Conservation (phyloP, 352 stramenopile species). For the Globisporangium irregulare region DNA sequence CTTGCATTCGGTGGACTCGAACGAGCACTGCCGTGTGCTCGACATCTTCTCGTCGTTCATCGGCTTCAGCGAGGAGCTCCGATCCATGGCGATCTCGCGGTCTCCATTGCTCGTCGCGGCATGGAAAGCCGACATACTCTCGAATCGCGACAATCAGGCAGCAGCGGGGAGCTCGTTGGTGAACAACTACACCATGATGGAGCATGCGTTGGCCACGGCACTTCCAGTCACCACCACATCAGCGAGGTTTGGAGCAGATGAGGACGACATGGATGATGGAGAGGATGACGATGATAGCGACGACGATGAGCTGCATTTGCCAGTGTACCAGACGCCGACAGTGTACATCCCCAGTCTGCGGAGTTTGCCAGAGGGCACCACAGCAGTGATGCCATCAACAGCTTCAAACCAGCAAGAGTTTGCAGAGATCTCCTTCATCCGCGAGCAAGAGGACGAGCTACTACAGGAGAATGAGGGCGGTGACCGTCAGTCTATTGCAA, state of each 20-base stretch:
- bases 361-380: not conserved
- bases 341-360: slow-evolving; percentile 11
- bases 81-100: slow-evolving; percentile 19
- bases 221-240: not conserved
- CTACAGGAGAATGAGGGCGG: slow-evolving; percentile 13
- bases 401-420: not conserved
- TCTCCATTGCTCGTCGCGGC: slow-evolving; percentile 17
- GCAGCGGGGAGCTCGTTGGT: not conserved
- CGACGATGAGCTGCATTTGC: slow-evolving; percentile 12
- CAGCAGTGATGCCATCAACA: not conserved
- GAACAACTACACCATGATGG: slow-evolving; percentile 6
- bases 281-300: slow-evolving; percentile 9
- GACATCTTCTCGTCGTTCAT: slow-evolving; percentile 40
- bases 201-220: not conserved
- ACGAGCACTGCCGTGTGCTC: slow-evolving; percentile 45
- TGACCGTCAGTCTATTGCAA: slow-evolving; percentile 4
- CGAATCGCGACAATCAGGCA: slow-evolving; percentile 4
- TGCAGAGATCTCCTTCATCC: not conserved
- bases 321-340: slow-evolving; percentile 8
- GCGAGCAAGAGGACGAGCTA: not conserved
- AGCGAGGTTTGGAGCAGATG: not conserved
- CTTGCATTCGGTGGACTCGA: slow-evolving; percentile 37
- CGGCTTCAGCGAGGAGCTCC: slow-evolving; percentile 33
- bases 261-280: not conserved
- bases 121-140: slow-evolving; percentile 22